phyloP scores from a whole-genome alignment of 495 filamentous ascomycete genomes.

The Aspergillus ellipticus region DNA sequence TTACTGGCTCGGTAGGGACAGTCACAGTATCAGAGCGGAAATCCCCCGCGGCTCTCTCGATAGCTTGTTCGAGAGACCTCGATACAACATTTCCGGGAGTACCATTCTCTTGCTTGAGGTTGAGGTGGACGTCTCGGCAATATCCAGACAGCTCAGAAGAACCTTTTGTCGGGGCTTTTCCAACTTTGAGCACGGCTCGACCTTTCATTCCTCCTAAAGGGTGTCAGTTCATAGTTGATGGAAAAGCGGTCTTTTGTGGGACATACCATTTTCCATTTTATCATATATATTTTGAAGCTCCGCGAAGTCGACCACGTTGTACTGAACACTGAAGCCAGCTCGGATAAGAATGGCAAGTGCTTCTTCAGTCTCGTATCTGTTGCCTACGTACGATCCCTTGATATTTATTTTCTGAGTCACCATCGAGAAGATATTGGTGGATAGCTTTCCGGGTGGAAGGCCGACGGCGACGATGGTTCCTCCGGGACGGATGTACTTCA shows the following conservation, averaged over 20 bases:
- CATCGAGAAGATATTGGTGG: constrained; percentile 5
- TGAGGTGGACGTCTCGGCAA: background rate
- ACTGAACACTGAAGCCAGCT: background rate
- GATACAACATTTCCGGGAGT: background rate
- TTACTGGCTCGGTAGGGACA: constrained; percentile 62
- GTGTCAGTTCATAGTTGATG: background rate
- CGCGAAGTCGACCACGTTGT: constrained; percentile 5
- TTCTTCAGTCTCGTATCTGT: constrained; percentile 10
- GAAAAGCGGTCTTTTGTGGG: background rate
- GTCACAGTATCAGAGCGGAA: constrained; percentile 62
- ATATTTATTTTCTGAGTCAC: constrained; percentile 7
- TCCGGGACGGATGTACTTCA: background rate
- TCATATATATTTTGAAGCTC: constrained; percentile 3
- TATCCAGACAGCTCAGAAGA: background rate
- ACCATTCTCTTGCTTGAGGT: background rate
- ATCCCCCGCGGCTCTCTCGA: constrained; percentile 9
- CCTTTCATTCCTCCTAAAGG: constrained; percentile 4
- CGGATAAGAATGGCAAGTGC: constrained; percentile 1
- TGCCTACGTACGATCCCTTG: constrained; percentile 12
- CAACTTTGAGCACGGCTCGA: constrained; percentile 6
- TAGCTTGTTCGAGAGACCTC: background rate
- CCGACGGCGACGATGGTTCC: background rate
- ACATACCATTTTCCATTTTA: constrained; percentile 8
- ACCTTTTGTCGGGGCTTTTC: background rate
- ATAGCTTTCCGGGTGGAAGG: background rate